Conservation (phyloP, 768 basidiomycete genomes). For the Asterophora lycoperdoides region DNA sequence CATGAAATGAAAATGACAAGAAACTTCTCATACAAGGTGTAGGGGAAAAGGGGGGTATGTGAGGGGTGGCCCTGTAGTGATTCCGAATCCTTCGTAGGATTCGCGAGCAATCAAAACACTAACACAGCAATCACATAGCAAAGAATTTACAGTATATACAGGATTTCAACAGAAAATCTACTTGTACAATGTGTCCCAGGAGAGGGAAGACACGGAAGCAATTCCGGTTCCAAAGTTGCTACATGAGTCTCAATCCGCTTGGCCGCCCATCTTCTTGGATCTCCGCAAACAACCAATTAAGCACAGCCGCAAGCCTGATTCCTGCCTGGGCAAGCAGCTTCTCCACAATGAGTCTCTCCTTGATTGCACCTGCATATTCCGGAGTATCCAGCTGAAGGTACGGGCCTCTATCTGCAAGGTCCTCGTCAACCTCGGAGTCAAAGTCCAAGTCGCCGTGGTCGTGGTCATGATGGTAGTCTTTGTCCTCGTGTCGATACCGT, state of each 20-base stretch:
- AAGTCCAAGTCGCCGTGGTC: not conserved
- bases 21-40: no score
- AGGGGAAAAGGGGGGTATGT: no score
- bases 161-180: no score
- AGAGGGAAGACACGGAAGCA: no score
- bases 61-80: no score
- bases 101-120: no score
- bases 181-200: no score
- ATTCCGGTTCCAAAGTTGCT: not conserved
- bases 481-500: conserved; percentile 7
- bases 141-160: no score
- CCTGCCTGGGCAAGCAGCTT: conserved; percentile 80
- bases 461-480: conserved; percentile 15
- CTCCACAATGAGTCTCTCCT: conserved; percentile 68
- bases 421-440: conserved; percentile 9
- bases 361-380: conserved; percentile 68
- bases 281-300: conserved; percentile 71
- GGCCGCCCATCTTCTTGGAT: conserved; percentile 9
- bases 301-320: conserved; percentile 73
- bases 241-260: not conserved
- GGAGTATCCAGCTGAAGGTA: conserved; percentile 79
- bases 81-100: no score
- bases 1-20: no score
- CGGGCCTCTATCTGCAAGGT: conserved; percentile 1
- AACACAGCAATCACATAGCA: no score